phyloP scores from a whole-genome alignment of 176 grass and related monocot species.

The Alopecurus myosuroides region DNA sequence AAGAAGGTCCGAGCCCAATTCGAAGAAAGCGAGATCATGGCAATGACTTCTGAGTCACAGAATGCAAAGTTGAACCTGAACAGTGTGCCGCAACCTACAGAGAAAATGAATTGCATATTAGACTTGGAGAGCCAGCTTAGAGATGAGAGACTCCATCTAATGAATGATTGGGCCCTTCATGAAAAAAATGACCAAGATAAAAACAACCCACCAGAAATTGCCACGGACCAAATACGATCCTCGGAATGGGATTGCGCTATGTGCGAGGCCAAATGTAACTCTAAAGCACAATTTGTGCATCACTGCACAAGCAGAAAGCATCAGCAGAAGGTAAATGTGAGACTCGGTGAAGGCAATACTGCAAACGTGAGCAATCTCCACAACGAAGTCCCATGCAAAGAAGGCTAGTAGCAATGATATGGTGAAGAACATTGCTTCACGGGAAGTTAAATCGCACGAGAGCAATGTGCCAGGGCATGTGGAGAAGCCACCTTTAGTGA shows the following conservation, averaged over 20 bases:
- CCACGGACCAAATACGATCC: no score
- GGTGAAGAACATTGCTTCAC: background rate
- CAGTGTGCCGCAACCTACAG: background rate
- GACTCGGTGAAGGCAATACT: no score
- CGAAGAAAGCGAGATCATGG: background rate
- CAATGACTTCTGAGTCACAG: background rate
- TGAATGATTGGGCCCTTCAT: background rate
- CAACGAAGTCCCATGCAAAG: background rate
- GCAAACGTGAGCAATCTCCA: background rate
- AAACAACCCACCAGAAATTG: no score
- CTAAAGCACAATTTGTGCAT: no score
- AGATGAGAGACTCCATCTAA: background rate
- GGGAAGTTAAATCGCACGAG: background rate
- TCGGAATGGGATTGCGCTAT: no score
- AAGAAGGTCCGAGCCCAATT: background rate
- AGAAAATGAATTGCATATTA: background rate
- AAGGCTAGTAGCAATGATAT: slow-evolving; percentile 6
- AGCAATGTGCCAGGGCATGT: background rate
- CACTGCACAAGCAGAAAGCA: no score
- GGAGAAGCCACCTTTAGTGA: background rate
- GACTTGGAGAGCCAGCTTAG: background rate
- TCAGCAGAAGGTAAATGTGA: no score
- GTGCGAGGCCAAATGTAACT: no score
- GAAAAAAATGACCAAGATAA: background rate
- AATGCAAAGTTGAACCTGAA: background rate